These are phyloP conservation scores for Scheffersomyces stipitis DNA, from an alignment of 805 yeast species.

Conservation along the genomic window DNA sequence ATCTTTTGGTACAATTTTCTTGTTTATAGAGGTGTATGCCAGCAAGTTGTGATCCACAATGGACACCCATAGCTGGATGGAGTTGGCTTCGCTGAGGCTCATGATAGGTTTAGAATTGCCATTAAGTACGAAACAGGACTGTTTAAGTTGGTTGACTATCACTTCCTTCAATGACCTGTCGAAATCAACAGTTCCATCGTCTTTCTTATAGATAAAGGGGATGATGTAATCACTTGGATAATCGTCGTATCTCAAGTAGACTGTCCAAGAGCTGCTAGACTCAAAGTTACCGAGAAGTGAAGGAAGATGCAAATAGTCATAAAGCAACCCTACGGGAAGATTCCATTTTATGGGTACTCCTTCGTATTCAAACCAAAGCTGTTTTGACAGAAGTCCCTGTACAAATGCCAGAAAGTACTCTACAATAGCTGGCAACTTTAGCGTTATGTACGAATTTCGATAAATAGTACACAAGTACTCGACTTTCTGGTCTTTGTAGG, in stretches of 20 bases:
- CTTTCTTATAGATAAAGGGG: constrained; percentile 22
- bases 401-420: constrained; percentile 34
- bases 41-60: constrained; percentile 36
- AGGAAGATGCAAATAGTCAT: constrained; percentile 46
- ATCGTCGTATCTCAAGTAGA: constrained; percentile 13
- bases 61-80: constrained; percentile 57
- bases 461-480: constrained; percentile 20
- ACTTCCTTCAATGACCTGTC: constrained; percentile 41
- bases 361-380: constrained; percentile 67
- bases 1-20: constrained; percentile 17
- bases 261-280: constrained; percentile 34
- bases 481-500: constrained; percentile 12
- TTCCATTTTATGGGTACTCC: constrained; percentile 73
- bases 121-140: constrained; percentile 69
- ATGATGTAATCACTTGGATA: constrained; percentile 33
- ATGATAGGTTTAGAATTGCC: constrained; percentile 83
- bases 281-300: not conserved
- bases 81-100: constrained; percentile 65
- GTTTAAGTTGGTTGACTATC: constrained; percentile 81
- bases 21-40: constrained; percentile 23
- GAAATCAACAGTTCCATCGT: constrained; percentile 18
- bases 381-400: constrained; percentile 7
- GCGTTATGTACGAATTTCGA: constrained; percentile 56
- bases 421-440: constrained; percentile 36
- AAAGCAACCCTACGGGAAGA: constrained; percentile 68